Evolutionary conservation across 78 protist genomes (phyloP), one percentile per base, ranked within the genome.

Genomic region (Dictyostelium purpureum): DNA sequence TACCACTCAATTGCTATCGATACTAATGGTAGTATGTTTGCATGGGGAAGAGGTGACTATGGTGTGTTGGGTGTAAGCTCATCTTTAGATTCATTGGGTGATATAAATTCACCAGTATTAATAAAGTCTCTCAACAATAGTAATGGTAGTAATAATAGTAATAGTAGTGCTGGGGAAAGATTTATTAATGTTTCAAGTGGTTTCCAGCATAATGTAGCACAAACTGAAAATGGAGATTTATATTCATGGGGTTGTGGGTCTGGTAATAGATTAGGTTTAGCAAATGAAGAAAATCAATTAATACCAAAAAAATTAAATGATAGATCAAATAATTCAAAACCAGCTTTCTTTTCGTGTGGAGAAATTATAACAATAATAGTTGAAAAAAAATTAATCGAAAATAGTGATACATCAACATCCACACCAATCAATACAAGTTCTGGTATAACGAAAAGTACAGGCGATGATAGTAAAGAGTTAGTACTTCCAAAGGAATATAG

Each of bases 1-100:
- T 89, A 89, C 35, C 94, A 89, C 28, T 71, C 89, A n/a, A 35
- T 89, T n/a, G 94, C 88, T 2, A 35, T 77, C 6, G 18, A 33
- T 2, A 47, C 37, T 11, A 75, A 69, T 5, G 79, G 79, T 19
- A 47, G 18, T 6, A 33, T 45, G 2, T 83, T 71, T 57, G 26
- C 81, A 40, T 83, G 79, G 79, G 90, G 90, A 21, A 28, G 75
- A 33, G 6, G 75, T 21, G 90, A 83, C 19, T 83, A 83, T 40
- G 90, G 90, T 31, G 65, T 67, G 4, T n/a, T 83, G 24, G 90
- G 90, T 19, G n/a, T n/a, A n/a, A n/a, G n/a, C n/a, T 35, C 38
- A 2, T 71, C 52, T 0, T n/a, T 47, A 42, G 33, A 31, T 19
- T 45, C 43, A 12, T 65, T n/a, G n/a, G 80, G 79, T n/a, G 73